Conservation (phyloP, 2,329 filamentous ascomycete species). For the Pyrenophora seminiperda region DNA sequence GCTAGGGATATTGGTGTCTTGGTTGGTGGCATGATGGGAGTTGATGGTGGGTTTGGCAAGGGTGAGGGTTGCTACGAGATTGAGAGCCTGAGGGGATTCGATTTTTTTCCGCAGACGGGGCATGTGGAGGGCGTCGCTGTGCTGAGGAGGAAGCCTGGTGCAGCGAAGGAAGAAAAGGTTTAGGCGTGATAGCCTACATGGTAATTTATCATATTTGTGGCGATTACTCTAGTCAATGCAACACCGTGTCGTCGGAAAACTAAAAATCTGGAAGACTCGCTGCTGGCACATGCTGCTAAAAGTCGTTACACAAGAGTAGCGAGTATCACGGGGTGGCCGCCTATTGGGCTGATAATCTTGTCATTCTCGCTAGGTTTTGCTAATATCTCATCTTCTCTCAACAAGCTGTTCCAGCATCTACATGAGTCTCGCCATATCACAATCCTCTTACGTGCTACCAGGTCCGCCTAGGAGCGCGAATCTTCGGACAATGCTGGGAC, state of each 20-base stretch:
- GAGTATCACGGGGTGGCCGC: no score
- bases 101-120: constrained; percentile 91
- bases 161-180: not conserved
- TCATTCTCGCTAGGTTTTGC: constrained; percentile 24
- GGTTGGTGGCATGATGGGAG: constrained; percentile 67
- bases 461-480: constrained; percentile 94
- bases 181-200: no score
- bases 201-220: no score
- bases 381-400: constrained; percentile 22
- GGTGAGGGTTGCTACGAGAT: constrained; percentile 70
- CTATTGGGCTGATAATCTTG: constrained; percentile 6
- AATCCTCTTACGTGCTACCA: constrained; percentile 67
- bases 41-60: constrained; percentile 43
- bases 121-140: constrained; percentile 71
- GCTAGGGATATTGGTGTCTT: constrained; percentile 89
- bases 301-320: no score
- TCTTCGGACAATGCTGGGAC: constrained; percentile 90
- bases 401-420: constrained; percentile 12
- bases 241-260: no score
- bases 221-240: no score
- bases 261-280: no score
- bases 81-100: constrained; percentile 89
- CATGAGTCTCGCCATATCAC: not conserved
- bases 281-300: no score
- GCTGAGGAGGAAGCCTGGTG: constrained; percentile 51